phyloP scores from a whole-genome alignment of 148 eudicot genomes.

The Rheum nobile region DNA sequence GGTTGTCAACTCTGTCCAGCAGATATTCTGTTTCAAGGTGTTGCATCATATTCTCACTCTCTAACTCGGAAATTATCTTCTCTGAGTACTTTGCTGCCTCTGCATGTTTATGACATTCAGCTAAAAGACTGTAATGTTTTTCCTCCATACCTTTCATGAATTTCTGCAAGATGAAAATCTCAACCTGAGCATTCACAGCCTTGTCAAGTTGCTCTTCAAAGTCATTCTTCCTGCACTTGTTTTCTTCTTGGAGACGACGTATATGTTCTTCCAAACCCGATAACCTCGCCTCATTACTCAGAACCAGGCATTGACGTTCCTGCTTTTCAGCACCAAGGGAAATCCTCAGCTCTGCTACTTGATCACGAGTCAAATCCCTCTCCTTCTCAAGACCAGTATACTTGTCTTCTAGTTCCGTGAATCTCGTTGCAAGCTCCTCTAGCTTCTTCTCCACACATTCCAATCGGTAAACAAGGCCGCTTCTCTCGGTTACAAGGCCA shows the following conservation, averaged over 20 bases:
- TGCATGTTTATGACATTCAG: slow-evolving; percentile 69
- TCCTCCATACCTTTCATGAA: slow-evolving; percentile 89
- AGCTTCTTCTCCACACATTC: slow-evolving; percentile 58
- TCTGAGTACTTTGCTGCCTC: slow-evolving; percentile 67
- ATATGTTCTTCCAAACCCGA: slow-evolving; percentile 54
- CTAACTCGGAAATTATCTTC: slow-evolving; percentile 69
- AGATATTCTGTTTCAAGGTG: slow-evolving; percentile 75
- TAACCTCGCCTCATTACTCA: slow-evolving; percentile 44
- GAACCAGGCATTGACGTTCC: slow-evolving; percentile 32
- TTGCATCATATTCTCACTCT: slow-evolving; percentile 82
- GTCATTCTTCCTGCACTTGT: slow-evolving; percentile 48
- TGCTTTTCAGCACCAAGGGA: slow-evolving; percentile 59
- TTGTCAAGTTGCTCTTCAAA: slow-evolving; percentile 82
- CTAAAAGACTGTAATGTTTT: slow-evolving; percentile 45
- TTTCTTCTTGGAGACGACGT: slow-evolving; percentile 57
- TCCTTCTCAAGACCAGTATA: slow-evolving; percentile 57
- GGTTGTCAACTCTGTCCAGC: slow-evolving; percentile 55
- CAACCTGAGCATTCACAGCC: slow-evolving; percentile 74
- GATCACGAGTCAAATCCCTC: slow-evolving; percentile 38
- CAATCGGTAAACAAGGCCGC: slow-evolving; percentile 38
- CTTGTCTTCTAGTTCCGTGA: slow-evolving; percentile 53
- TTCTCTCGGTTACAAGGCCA: slow-evolving; percentile 53
- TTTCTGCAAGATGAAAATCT: slow-evolving; percentile 72
- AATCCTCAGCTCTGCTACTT: slow-evolving; percentile 46
- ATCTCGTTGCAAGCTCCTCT: slow-evolving; percentile 51